Conservation (phyloP, 2,329 filamentous ascomycete species). For the Phoma herbarum region DNA sequence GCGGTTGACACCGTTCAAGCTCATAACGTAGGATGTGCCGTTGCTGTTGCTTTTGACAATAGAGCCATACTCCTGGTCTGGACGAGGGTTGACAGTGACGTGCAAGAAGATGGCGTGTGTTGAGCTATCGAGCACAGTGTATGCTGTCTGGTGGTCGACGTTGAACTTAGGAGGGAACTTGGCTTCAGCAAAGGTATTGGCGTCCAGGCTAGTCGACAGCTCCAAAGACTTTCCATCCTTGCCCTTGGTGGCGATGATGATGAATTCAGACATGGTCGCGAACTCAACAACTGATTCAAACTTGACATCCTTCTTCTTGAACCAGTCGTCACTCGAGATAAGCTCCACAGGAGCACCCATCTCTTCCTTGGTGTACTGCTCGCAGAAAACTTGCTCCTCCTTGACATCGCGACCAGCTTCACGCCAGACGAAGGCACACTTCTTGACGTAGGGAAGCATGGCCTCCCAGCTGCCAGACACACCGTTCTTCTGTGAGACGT, state of each 20-base stretch:
- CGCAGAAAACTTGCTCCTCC: conserved; percentile 70
- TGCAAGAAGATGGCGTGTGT: conserved; percentile 95
- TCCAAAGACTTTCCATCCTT: conserved; percentile 74
- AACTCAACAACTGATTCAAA: conserved; percentile 82
- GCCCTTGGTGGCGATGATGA: conserved; percentile 79
- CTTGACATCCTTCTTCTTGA: conserved; percentile 69
- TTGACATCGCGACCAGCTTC: conserved; percentile 64
- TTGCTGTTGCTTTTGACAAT: conserved; percentile 99
- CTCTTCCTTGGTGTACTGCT: conserved; percentile 70
- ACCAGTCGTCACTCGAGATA: conserved; percentile 81
- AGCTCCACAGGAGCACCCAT: conserved; percentile 72
- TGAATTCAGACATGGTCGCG: conserved; percentile 96
- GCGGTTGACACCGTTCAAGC: conserved; percentile 81
- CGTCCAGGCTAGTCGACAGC: conserved; percentile 86
- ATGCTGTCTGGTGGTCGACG: conserved; percentile 79
- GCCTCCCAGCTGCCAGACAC: conserved; percentile 71
- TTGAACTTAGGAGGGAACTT: conserved; percentile 87
- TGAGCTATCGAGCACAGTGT: conserved; percentile 93
- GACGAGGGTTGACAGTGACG: conserved; percentile 76
- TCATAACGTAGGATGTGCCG: conserved; percentile 92
- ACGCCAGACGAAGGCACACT: conserved; percentile 85
- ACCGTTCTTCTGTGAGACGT: conserved; percentile 80
- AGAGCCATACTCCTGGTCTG: conserved; percentile 76
- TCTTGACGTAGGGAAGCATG: conserved; percentile 75
- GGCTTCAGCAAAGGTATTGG: conserved; percentile 80